phyloP scores from a whole-genome alignment of 768 basidiomycete genomes.

The Pisolithus microcarpus region DNA sequence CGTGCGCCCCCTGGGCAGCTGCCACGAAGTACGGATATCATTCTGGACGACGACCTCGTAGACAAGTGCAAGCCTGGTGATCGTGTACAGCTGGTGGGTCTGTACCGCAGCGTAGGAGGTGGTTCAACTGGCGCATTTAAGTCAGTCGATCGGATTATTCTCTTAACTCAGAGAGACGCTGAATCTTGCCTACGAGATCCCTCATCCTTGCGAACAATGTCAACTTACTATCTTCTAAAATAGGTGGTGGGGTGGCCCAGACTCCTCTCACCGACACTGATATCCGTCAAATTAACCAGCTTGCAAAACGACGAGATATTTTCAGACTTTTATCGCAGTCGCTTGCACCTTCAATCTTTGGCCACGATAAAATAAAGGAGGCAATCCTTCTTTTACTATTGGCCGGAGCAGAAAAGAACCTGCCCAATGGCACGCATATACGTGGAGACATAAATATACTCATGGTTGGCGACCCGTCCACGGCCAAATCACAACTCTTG shows the following conservation, averaged over 20 bases:
- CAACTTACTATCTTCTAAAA: slow-evolving; percentile 89
- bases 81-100: slow-evolving; percentile 91
- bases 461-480: slow-evolving; percentile 99
- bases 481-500: slow-evolving; percentile 93
- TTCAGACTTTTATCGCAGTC: slow-evolving; percentile 88
- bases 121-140: slow-evolving; percentile 91
- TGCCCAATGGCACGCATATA: slow-evolving; percentile 96
- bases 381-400: slow-evolving; percentile 89
- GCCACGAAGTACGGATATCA: slow-evolving; percentile 92
- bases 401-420: slow-evolving; percentile 96
- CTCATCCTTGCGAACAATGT: slow-evolving; percentile 92
- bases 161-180: slow-evolving; percentile 1
- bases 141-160: slow-evolving; percentile 37
- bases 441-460: slow-evolving; percentile 99
- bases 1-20: slow-evolving; percentile 95
- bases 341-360: slow-evolving; percentile 94
- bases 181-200: slow-evolving; percentile 47
- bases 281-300: slow-evolving; percentile 92
- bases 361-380: slow-evolving; percentile 92
- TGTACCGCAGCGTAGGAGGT: slow-evolving; percentile 90
- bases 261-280: slow-evolving; percentile 87
- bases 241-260: slow-evolving; percentile 92
- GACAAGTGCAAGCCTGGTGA: slow-evolving; percentile 98
- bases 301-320: slow-evolving; percentile 80
- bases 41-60: slow-evolving; percentile 93